These are phyloP conservation scores for Trametopsis cervina DNA, from an alignment of 768 basidiomycete genomes.

Conservation along the genomic window DNA sequence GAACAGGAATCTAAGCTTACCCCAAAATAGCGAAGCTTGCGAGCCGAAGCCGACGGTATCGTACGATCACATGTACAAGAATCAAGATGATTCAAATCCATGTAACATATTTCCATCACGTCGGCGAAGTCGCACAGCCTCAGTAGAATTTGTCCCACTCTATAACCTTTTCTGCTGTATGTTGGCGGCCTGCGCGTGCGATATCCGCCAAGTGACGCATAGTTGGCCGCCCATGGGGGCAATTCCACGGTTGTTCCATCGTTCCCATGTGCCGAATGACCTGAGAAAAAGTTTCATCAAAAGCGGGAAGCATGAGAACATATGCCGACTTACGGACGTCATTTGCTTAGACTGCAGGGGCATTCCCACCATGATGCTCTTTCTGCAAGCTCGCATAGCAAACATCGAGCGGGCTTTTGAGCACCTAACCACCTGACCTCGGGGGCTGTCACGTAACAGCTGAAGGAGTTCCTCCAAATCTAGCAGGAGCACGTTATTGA, in stretches of 20 bases:
- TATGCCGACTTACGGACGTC: slow-evolving; percentile 47
- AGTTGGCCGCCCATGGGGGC: slow-evolving; percentile 81
- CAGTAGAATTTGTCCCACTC: neutral
- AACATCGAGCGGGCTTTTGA: slow-evolving; percentile 95
- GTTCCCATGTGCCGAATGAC: slow-evolving; percentile 77
- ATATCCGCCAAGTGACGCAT: slow-evolving; percentile 72
- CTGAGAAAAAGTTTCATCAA: slow-evolving; percentile 27
- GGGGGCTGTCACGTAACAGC: slow-evolving; percentile 69
- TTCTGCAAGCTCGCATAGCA: slow-evolving; percentile 91
- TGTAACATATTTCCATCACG: too few relatives aligned
- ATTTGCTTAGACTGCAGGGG: slow-evolving; percentile 74
- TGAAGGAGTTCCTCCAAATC: slow-evolving; percentile 93
- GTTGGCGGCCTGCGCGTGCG: slow-evolving; percentile 5
- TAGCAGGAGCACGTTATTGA: too few relatives aligned
- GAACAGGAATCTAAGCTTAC: too few relatives aligned
- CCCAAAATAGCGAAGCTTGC: too few relatives aligned
- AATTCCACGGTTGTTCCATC: slow-evolving; percentile 84
- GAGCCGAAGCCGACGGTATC: too few relatives aligned
- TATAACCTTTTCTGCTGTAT: neutral
- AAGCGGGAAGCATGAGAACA: neutral
- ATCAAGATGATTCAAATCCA: too few relatives aligned
- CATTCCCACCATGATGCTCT: slow-evolving; percentile 95
- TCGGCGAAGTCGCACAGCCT: too few relatives aligned
- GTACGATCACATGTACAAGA: too few relatives aligned
- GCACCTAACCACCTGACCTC: slow-evolving; percentile 83